Evolutionary conservation across 192 early-diverging fungal species (phyloP).

Genomic region (Coemansia sp.): DNA sequence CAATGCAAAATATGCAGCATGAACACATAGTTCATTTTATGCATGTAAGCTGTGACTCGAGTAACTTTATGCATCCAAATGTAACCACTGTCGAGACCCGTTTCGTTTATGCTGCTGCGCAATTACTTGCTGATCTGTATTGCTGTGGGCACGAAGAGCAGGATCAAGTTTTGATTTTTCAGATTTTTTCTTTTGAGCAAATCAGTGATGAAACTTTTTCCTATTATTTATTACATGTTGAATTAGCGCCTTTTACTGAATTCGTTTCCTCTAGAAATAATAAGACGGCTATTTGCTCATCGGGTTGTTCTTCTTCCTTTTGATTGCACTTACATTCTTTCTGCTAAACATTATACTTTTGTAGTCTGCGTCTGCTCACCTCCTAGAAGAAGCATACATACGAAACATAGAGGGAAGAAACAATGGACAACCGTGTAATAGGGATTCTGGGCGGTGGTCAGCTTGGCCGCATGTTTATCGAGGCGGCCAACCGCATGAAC

Average conservation of each 20-base stretch:
- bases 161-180: neutral
- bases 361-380: neutral
- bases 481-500: conserved; percentile 92
- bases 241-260: neutral
- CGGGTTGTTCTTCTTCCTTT: no score
- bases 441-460: conserved; percentile 87
- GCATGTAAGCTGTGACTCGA: neutral
- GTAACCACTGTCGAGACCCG: neutral
- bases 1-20: neutral
- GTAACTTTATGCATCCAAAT: neutral
- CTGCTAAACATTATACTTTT: neutral
- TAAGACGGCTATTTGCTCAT: no score
- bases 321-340: no score
- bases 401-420: neutral
- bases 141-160: neutral
- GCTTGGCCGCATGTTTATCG: conserved; percentile 96
- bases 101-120: neutral
- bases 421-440: conserved; percentile 48
- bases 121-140: no score
- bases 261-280: neutral
- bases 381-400: neutral
- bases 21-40: neutral
- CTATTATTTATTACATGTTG: no score
- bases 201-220: neutral
- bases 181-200: neutral